Conservation (phyloP, 352 stramenopile species). For the Peronospora belbahrii region DNA sequence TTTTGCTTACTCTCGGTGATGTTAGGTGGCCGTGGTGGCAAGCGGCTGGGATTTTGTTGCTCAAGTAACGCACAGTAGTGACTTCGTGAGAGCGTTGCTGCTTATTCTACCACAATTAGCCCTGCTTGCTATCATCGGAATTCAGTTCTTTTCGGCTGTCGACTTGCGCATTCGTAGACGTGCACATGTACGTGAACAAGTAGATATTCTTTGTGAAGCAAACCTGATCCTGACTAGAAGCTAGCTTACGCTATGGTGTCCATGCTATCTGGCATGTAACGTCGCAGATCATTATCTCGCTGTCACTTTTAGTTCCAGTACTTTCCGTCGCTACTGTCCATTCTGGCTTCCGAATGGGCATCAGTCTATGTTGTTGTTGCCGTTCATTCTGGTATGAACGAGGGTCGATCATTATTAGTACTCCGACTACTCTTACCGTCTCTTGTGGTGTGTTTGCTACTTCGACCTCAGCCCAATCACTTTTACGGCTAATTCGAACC, state of each 20-base stretch:
- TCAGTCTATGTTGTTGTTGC: conserved; percentile 23
- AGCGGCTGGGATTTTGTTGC: conserved; percentile 18
- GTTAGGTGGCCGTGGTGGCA: conserved; percentile 2
- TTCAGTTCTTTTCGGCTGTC: conserved; percentile 1
- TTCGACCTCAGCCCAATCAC: conserved; percentile 12
- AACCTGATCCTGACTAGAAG: too few species aligned
- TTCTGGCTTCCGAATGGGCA: conserved; percentile 17
- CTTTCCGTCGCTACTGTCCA: conserved; percentile 3
- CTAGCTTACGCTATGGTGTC: neutral
- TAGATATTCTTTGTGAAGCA: too few species aligned
- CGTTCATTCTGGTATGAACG: conserved; percentile 17
- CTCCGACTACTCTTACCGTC: neutral
- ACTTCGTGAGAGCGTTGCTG: neutral
- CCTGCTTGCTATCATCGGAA: conserved; percentile 5
- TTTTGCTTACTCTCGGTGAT: neutral
- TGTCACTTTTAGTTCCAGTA: conserved; percentile 1
- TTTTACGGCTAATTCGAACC: neutral
- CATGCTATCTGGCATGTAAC: neutral
- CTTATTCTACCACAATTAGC: conserved; percentile 11
- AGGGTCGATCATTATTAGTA: neutral
- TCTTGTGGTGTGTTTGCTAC: neutral
- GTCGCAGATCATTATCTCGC: conserved; percentile 1
- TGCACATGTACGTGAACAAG: neutral
- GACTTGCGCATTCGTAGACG: conserved; percentile 3
- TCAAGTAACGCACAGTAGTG: neutral